Conservation (phyloP, 768 basidiomycete genomes). For the Megacollybia marginata region DNA sequence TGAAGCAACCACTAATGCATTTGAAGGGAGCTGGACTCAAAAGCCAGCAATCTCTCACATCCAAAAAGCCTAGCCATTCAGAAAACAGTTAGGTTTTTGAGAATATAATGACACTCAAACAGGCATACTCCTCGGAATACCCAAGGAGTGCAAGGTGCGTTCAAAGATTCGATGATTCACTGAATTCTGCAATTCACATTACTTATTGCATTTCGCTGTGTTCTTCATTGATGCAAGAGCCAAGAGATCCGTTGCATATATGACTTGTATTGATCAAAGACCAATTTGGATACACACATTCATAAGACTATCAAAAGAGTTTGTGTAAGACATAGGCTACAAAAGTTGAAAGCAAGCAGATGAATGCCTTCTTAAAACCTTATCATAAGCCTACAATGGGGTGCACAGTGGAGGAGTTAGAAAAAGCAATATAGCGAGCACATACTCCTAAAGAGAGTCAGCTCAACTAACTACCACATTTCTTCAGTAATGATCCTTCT, state of each 20-base stretch:
- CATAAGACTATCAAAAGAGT: slow-evolving; percentile 13
- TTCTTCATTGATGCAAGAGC: slow-evolving; percentile 78
- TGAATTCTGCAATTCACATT: slow-evolving; percentile 80
- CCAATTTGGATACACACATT: slow-evolving; percentile 21
- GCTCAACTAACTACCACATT: slow-evolving; percentile 20
- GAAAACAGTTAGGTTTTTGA: slow-evolving; percentile 33
- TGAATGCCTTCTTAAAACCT: slow-evolving; percentile 5
- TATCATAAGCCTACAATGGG: slow-evolving; percentile 10
- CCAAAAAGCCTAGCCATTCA: slow-evolving; percentile 28
- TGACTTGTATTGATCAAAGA: slow-evolving; percentile 19
- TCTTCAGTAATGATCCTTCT: slow-evolving; percentile 64
- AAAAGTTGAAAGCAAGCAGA: neutral
- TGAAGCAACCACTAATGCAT: slow-evolving; percentile 33
- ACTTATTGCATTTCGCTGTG: slow-evolving; percentile 75
- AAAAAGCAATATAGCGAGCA: slow-evolving; percentile 23
- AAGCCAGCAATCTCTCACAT: slow-evolving; percentile 30
- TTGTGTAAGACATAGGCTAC: slow-evolving; percentile 20
- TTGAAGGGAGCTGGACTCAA: slow-evolving; percentile 32
- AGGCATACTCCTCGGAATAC: slow-evolving; percentile 70
- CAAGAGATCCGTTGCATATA: slow-evolving; percentile 64
- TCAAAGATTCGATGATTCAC: slow-evolving; percentile 83
- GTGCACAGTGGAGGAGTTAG: neutral
- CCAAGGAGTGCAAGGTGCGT: slow-evolving; percentile 73
- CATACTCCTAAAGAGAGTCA: slow-evolving; percentile 22
- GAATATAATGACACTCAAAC: slow-evolving; percentile 67